Conservation (phyloP, 1,139 yeast genomes). For the Lodderomyces margitis region DNA sequence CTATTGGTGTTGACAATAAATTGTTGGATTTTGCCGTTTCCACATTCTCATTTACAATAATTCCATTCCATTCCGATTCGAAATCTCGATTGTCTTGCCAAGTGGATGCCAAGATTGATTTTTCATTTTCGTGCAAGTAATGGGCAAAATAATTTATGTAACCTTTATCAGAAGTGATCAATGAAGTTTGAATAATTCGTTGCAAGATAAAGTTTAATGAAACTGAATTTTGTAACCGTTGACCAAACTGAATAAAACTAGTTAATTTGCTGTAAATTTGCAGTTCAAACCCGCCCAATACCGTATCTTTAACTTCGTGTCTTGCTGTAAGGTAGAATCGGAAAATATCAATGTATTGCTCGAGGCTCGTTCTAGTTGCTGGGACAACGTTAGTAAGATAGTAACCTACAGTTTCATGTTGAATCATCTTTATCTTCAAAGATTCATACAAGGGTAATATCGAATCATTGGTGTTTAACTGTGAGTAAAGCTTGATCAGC, state of each 20-base stretch:
- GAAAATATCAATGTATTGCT: slow-evolving; percentile 29
- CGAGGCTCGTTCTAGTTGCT: slow-evolving; percentile 28
- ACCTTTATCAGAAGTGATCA: slow-evolving; percentile 36
- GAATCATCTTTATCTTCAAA: slow-evolving; percentile 72
- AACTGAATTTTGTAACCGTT: slow-evolving; percentile 38
- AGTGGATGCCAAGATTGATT: slow-evolving; percentile 13
- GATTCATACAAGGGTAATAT: slow-evolving; percentile 52
- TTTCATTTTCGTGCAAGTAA: slow-evolving; percentile 14
- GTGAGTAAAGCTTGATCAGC: slow-evolving; percentile 64
- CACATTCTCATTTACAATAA: slow-evolving; percentile 15
- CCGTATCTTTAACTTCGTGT: slow-evolving; percentile 47
- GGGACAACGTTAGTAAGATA: slow-evolving; percentile 49
- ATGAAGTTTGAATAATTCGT: slow-evolving; percentile 34
- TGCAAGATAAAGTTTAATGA: slow-evolving; percentile 33
- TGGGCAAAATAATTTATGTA: slow-evolving; percentile 28
- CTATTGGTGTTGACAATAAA: slow-evolving; percentile 15
- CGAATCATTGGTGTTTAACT: slow-evolving; percentile 52
- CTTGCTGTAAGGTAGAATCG: slow-evolving; percentile 53
- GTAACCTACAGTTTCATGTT: slow-evolving; percentile 72
- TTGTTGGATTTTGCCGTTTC: slow-evolving; percentile 9
- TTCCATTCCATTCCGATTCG: slow-evolving; percentile 39
- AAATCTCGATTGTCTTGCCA: slow-evolving; percentile 50
- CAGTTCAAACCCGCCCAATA: slow-evolving; percentile 51
- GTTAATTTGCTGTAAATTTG: slow-evolving; percentile 60
- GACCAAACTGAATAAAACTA: slow-evolving; percentile 56